Conservation (phyloP, 2,329 filamentous ascomycete species). For the Venturia asperata region DNA sequence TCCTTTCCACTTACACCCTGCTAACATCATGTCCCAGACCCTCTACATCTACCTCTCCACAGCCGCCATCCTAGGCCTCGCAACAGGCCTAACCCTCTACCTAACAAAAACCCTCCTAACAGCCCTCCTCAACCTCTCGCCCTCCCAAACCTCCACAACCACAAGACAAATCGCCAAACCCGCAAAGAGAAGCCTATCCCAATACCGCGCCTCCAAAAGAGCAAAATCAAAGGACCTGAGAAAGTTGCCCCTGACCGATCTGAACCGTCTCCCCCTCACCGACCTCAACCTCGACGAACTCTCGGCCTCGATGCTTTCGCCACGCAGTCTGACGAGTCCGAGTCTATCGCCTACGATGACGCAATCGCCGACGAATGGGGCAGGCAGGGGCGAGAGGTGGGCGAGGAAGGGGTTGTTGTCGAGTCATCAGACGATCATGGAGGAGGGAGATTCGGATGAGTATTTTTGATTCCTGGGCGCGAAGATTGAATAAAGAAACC, state of each 20-base stretch:
- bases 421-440: conserved; percentile 14
- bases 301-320: background rate
- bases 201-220: background rate
- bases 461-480: background rate
- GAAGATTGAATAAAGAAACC: background rate
- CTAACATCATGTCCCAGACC: conserved; percentile 34
- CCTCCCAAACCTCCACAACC: background rate
- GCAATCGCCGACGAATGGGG: background rate
- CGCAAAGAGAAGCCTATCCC: background rate
- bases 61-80: conserved; percentile 59
- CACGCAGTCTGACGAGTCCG: conserved; percentile 3
- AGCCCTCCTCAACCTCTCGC: conserved; percentile 9
- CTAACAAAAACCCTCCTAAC: conserved; percentile 1
- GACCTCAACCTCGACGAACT: conserved; percentile 9
- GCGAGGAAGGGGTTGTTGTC: conserved; percentile 12
- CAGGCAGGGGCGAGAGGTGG: background rate
- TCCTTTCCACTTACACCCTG: background rate
- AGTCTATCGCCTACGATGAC: conserved; percentile 5
- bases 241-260: background rate
- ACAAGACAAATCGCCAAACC: background rate
- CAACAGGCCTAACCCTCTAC: conserved; percentile 8
- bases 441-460: conserved; percentile 15
- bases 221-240: background rate
- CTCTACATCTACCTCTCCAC: conserved; percentile 55
- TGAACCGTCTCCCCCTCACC: conserved; percentile 1